Conservation (phyloP, 768 basidiomycete species). For the Hericium alpestre region DNA sequence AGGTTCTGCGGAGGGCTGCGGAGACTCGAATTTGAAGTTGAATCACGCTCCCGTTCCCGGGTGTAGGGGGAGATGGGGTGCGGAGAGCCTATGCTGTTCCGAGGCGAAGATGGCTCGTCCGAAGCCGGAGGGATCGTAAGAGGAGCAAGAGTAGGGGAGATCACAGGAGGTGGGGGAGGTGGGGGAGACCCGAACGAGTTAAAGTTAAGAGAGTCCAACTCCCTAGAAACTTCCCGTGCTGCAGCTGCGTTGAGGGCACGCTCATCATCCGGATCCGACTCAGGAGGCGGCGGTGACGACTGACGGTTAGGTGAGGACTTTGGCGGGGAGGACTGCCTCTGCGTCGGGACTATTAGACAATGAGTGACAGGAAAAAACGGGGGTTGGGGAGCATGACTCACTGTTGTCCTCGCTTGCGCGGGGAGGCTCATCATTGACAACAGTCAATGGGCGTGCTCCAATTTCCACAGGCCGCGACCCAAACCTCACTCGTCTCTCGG, state of each 20-base stretch:
- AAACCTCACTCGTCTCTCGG: constrained; percentile 6
- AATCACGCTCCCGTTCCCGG: constrained; percentile 1
- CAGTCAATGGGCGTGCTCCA: neutral
- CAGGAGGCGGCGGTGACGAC: neutral
- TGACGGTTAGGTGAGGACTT: neutral
- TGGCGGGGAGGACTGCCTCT: neutral
- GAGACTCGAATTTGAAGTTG: constrained; percentile 2
- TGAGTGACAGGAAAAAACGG: neutral
- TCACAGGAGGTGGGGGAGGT: constrained; percentile 18
- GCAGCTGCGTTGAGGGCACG: constrained; percentile 52
- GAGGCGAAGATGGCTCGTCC: constrained; percentile 3
- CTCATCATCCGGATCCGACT: constrained; percentile 33
- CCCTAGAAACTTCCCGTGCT: constrained; percentile 55
- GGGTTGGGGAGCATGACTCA: neutral
- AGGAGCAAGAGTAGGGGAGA: constrained; percentile 26
- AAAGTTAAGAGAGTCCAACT: constrained; percentile 47
- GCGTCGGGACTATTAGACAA: neutral
- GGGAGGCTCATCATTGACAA: neutral
- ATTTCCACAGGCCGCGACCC: constrained; percentile 7
- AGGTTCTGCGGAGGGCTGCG: neutral
- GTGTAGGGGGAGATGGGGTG: constrained; percentile 18
- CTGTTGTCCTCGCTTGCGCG: neutral
- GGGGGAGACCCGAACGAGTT: constrained; percentile 26
- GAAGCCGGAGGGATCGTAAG: constrained; percentile 23
- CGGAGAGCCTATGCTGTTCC: constrained; percentile 14